These are phyloP conservation scores for Tetrapyrgos nigripes DNA, from an alignment of 1,284 basidiomycete species.

Conservation along the genomic window DNA sequence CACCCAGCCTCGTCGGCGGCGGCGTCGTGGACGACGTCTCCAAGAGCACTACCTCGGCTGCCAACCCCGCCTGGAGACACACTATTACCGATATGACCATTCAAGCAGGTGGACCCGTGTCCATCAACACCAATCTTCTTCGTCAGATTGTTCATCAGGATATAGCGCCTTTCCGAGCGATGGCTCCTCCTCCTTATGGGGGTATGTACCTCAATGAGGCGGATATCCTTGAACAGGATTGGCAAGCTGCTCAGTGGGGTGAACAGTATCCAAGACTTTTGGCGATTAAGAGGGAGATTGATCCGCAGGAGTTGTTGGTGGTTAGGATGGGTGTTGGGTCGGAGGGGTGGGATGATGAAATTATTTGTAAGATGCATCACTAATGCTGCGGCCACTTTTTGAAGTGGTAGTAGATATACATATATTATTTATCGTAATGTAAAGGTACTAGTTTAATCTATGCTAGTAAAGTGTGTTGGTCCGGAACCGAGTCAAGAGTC, in stretches of 20 bases:
- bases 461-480: no score
- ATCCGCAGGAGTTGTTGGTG: slow-evolving; percentile 14
- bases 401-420: no score
- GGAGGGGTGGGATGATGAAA: slow-evolving; percentile 12
- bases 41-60: neutral
- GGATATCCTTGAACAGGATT: slow-evolving; percentile 8
- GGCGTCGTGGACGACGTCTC: slow-evolving; percentile 4
- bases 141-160: neutral
- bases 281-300: slow-evolving; percentile 12
- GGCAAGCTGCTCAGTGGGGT: slow-evolving; percentile 12
- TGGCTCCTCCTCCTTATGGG: slow-evolving; percentile 7
- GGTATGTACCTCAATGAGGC: slow-evolving; percentile 14
- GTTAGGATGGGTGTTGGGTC: slow-evolving; percentile 10
- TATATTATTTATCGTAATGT: no score
- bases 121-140: neutral
- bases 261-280: slow-evolving; percentile 5
- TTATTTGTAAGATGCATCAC: slow-evolving; percentile 8
- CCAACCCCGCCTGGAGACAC: slow-evolving; percentile 12
- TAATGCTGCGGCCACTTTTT: no score
- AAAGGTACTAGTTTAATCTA: no score
- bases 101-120: neutral
- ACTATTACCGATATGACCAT: slow-evolving; percentile 12
- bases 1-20: slow-evolving; percentile 9
- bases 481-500: no score
- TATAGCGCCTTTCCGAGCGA: slow-evolving; percentile 5